Percentiles rank a stretch among this genome's conserved stretches.
These are phyloP conservation scores for Apiospora koreana DNA, from an alignment of 2,329 filamentous ascomycete species.

Conservation along the genomic window DNA sequence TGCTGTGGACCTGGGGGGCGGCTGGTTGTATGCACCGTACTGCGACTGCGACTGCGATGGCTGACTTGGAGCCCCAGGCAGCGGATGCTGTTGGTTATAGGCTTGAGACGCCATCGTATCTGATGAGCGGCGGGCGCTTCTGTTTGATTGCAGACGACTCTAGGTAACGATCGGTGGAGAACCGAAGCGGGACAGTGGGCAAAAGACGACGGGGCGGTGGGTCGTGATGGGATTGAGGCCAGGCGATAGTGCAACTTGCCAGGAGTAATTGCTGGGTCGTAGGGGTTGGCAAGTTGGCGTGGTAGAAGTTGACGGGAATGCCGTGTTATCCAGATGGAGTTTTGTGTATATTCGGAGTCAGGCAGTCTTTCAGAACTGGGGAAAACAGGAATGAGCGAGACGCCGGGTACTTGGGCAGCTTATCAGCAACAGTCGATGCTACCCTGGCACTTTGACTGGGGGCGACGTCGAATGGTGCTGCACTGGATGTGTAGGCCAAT, in stretches of 20 bases:
- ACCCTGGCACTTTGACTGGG: constrained; percentile 2
- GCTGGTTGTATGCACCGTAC: constrained; percentile 16
- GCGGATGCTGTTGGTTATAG: constrained; percentile 28
- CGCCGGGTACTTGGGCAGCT: background rate
- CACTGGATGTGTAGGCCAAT: background rate
- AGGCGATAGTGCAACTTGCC: constrained; percentile 10
- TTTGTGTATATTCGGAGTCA: background rate
- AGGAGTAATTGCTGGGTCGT: background rate
- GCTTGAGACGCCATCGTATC: constrained; percentile 33
- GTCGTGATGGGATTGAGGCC: background rate
- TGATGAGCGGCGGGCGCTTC: constrained; percentile 19
- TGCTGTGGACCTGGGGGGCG: constrained; percentile 22
- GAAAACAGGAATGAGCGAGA: background rate
- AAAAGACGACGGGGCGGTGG: constrained; percentile 3
- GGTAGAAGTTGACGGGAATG: background rate
- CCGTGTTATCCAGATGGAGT: background rate
- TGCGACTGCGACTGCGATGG: constrained; percentile 32
- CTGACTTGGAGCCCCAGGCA: constrained; percentile 29
- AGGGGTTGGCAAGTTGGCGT: background rate
- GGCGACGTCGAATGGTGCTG: background rate
- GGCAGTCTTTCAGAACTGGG: background rate
- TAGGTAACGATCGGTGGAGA: constrained; percentile 26
- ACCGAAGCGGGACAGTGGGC: constrained; percentile 8
- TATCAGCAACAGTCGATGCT: background rate
- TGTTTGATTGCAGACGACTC: constrained; percentile 26